Percentiles rank a stretch among this genome's conserved stretches.
phyloP scores from a whole-genome alignment of 495 filamentous ascomycete species.

The Cladorrhinum samala region DNA sequence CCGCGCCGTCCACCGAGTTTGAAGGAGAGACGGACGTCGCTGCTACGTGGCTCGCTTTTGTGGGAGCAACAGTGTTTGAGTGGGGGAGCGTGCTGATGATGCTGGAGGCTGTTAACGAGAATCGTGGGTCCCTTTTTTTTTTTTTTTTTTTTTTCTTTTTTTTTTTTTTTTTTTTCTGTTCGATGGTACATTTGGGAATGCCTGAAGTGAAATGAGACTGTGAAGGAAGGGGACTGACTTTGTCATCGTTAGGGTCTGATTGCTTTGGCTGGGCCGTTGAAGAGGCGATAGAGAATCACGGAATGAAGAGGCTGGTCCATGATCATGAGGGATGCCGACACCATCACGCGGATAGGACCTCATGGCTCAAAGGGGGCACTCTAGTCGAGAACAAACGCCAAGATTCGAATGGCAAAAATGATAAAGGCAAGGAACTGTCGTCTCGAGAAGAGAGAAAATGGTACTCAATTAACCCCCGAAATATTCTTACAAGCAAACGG shows the following conservation, averaged over 20 bases:
- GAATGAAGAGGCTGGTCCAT: constrained; percentile 22
- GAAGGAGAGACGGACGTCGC: constrained; percentile 36
- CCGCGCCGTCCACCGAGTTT: constrained; percentile 50
- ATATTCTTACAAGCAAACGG: neutral
- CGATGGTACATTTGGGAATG: too few species aligned
- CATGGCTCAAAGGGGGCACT: constrained; percentile 2
- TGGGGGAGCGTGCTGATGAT: constrained; percentile 59
- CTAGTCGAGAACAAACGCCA: too few species aligned
- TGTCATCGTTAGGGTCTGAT: constrained; percentile 41
- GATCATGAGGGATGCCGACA: constrained; percentile 40
- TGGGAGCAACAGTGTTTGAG: constrained; percentile 63
- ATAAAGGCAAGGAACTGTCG: too few species aligned
- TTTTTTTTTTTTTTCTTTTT: neutral
- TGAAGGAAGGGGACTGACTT: too few species aligned
- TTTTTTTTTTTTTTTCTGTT: neutral
- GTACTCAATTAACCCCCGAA: neutral
- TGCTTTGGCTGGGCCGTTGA: constrained; percentile 71
- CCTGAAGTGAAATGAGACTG: too few species aligned
- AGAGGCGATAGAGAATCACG: constrained; percentile 34
- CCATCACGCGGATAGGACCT: constrained; percentile 40
- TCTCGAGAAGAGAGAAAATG: neutral
- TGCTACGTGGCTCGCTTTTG: constrained; percentile 32
- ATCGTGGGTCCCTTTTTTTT: constrained; percentile 26
- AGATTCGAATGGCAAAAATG: too few species aligned
- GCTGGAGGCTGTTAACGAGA: constrained; percentile 64